Evolutionary conservation across 2,329 filamentous ascomycete genomes (phyloP).

Genomic region (Zymoseptoria tritici): DNA sequence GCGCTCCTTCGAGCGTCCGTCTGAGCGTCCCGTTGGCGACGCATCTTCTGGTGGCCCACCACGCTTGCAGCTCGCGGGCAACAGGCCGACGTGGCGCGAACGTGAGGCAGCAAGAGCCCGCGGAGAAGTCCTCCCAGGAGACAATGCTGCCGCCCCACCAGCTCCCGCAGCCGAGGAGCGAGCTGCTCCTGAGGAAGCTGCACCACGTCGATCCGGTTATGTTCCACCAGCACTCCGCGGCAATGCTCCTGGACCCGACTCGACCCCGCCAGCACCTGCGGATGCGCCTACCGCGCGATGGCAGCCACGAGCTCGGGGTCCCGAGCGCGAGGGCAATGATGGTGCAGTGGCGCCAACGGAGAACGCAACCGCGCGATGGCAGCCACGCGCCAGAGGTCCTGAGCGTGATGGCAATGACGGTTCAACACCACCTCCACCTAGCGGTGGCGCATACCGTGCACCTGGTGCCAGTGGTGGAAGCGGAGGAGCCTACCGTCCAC

Average conservation of each 20-base stretch:
- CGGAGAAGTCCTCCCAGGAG: conserved; percentile 27
- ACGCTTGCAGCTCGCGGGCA: conserved; percentile 52
- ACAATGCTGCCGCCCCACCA: conserved; percentile 23
- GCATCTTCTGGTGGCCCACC: conserved; percentile 49
- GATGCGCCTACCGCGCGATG: conserved; percentile 21
- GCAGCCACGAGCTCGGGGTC: conserved; percentile 15
- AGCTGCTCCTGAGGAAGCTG: conserved; percentile 32
- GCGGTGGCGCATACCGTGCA: conserved; percentile 19
- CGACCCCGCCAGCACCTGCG: conserved; percentile 20
- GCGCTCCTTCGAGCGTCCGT: conserved; percentile 31
- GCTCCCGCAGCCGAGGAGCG: conserved; percentile 29
- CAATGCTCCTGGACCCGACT: conserved; percentile 25
- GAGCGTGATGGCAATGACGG: conserved; percentile 5
- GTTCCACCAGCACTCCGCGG: conserved; percentile 40
- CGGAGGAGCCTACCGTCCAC: conserved; percentile 22
- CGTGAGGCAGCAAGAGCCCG: conserved; percentile 51
- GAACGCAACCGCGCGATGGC: conserved; percentile 13
- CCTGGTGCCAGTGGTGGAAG: conserved; percentile 17
- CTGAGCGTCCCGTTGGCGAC: conserved; percentile 16
- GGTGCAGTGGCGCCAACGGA: conserved; percentile 7
- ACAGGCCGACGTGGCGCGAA: conserved; percentile 64
- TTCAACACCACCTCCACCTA: conserved; percentile 9
- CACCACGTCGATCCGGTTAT: conserved; percentile 37
- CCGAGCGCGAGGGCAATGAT: conserved; percentile 17
- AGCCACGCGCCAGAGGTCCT: not conserved